These are phyloP conservation scores for Solanum hybrid DNA, from an alignment of 305 asterid species.

Conservation along the genomic window DNA sequence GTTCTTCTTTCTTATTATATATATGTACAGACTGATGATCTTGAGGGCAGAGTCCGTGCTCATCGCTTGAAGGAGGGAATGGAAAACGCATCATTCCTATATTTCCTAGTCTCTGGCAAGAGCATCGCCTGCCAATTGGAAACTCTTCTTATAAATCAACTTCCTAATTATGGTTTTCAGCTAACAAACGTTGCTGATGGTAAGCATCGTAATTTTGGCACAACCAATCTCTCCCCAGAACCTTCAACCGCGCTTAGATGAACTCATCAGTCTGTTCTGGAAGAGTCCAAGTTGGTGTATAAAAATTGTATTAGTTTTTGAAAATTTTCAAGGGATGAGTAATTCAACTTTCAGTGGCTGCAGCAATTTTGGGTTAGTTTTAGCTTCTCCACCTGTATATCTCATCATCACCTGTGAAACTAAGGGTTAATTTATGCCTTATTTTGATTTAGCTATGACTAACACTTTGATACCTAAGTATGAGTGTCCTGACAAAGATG, in stretches of 20 bases:
- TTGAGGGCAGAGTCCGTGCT: conserved; percentile 70
- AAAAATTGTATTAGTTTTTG: not conserved
- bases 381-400: conserved; percentile 26
- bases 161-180: conserved; percentile 56
- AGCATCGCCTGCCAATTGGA: conserved; percentile 88
- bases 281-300: conserved; percentile 4
- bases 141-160: conserved; percentile 91
- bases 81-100: conserved; percentile 60
- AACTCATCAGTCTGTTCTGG: not conserved
- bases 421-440: not conserved
- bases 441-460: not conserved
- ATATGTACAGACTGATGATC: conserved; percentile 69
- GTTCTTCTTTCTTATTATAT: not conserved
- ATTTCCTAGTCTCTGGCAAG: conserved; percentile 75
- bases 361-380: conserved; percentile 42
- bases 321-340: not conserved
- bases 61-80: conserved; percentile 74
- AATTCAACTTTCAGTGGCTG: conserved; percentile 19
- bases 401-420: not conserved
- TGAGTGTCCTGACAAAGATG: not conserved
- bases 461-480: not conserved
- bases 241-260: conserved; percentile 36
- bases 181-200: conserved; percentile 80
- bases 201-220: conserved; percentile 83
- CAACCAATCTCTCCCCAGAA: conserved; percentile 37